phyloP scores from a whole-genome alignment of 148 eudicot species.

The Rhododendron kiyosumense region DNA sequence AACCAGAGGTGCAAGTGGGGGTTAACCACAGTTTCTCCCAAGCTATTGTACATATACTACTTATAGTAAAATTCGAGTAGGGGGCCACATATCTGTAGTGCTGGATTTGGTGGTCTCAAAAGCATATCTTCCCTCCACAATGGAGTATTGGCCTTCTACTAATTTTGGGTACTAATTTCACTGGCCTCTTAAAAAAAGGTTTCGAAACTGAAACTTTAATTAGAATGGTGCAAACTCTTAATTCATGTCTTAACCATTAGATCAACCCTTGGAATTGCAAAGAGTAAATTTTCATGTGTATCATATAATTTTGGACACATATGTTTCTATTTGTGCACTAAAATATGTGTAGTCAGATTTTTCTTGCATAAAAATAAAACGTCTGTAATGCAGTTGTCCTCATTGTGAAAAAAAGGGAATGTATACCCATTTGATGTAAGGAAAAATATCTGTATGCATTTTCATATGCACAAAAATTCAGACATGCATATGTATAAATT shows the following conservation, averaged over 20 bases:
- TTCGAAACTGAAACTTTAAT: no score
- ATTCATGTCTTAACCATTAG: no score
- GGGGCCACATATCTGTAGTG: constrained; percentile 4
- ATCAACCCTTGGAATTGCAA: no score
- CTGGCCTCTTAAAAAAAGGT: no score
- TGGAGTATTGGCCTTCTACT: neutral
- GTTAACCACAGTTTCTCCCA: constrained; percentile 5
- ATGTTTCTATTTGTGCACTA: neutral
- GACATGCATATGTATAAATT: neutral
- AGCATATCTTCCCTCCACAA: neutral
- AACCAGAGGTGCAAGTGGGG: constrained; percentile 6
- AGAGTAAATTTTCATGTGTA: no score
- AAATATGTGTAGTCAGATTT: neutral
- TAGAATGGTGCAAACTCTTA: no score
- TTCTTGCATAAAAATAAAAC: neutral
- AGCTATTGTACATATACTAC: neutral
- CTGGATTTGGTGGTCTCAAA: neutral
- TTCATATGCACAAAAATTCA: neutral
- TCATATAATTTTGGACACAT: no score
- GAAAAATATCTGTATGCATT: neutral
- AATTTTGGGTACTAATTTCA: no score
- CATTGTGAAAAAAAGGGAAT: neutral
- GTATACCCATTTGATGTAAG: neutral
- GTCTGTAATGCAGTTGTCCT: neutral
- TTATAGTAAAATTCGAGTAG: neutral